Base-by-base conservation (phyloP, 1,284 basidiomycete species). In the Cerrena zonata region DNA sequence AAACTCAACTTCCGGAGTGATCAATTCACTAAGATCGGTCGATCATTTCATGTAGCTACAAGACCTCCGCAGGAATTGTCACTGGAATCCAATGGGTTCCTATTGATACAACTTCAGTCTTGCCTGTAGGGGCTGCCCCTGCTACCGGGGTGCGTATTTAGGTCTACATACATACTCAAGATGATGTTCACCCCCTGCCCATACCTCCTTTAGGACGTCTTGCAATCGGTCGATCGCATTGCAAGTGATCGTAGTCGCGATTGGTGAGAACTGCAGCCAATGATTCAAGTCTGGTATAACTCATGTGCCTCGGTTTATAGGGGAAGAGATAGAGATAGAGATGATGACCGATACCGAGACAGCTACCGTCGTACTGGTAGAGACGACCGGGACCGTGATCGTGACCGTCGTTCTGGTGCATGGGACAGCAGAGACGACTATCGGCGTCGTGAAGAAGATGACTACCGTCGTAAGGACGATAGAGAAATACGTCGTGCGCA, bases 41-140 rank as follows among this genome's bases (percentile, higher is more conserved):
- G 36, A 50, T 30, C 19, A 23, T 15, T 43, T 42, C 26, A 34
- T 52, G 30, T 58, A 89, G 86, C 59, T 89, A 89, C 68, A 79
- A 82, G 59, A 87, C 84, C 1, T 68, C 80, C 12, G 75, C 74
- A 56, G 86, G 86, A 15, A 58, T 83, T 27, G 77, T 88, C 30
- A 76, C 65, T 51, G 85, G 86, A 22, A 86, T 87, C 51, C 85
- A 88, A 61, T 89, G 86, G 87, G 73, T 86, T 21, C 84, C 85
- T 21, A 78, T 76, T 12, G 85, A 87, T 58, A 74, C 82, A 2
- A 83, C 82, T 0, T 70, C 75, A 44, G 73, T 80, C 38, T 56
- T 82, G 30, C 86, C 84, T 37, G 44, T 65, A 19, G 81, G 79
- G 5, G 82, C 80, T 27, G 75, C 73, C 44, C 82, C 80, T 10